These are phyloP conservation scores for Aspergillus terreus DNA, from an alignment of 2,329 filamentous ascomycete species.

Conservation along the genomic window DNA sequence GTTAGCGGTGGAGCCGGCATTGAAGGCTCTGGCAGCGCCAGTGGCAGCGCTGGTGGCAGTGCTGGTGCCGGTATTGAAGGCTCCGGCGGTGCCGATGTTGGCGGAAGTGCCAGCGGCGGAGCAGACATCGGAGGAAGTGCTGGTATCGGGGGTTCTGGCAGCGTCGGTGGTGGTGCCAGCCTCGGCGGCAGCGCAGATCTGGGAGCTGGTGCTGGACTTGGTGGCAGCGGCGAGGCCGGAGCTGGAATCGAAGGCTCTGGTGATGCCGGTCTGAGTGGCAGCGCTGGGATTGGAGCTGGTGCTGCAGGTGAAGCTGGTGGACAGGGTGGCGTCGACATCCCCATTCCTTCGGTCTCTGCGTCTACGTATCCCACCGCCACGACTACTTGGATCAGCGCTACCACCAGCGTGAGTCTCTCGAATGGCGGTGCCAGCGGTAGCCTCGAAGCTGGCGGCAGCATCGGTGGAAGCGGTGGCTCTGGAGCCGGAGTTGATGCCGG, in stretches of 20 bases:
- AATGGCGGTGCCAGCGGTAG: not conserved
- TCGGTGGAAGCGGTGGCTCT: not conserved
- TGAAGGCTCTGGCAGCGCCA: too few species aligned
- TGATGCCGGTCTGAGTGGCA: not conserved
- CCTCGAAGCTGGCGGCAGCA: not conserved
- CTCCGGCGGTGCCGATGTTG: too few species aligned
- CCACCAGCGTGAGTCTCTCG: not conserved
- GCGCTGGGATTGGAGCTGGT: not conserved
- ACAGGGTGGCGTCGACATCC: not conserved
- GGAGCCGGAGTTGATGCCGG: not conserved
- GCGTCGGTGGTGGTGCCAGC: not conserved
- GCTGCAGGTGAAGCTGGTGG: not conserved
- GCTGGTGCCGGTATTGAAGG: not conserved
- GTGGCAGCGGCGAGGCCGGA: not conserved
- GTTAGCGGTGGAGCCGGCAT: not conserved
- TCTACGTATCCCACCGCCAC: not conserved
- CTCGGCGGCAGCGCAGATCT: not conserved
- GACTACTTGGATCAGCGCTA: not conserved
- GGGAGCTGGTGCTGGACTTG: too few species aligned
- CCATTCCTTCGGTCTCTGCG: not conserved
- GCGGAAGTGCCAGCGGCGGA: too few species aligned
- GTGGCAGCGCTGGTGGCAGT: too few species aligned
- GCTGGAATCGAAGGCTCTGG: not conserved
- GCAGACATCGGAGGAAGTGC: too few species aligned
- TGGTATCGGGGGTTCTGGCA: not conserved